Base-by-base conservation (phyloP, 75 land plant genomes). In the Picea glauca region DNA sequence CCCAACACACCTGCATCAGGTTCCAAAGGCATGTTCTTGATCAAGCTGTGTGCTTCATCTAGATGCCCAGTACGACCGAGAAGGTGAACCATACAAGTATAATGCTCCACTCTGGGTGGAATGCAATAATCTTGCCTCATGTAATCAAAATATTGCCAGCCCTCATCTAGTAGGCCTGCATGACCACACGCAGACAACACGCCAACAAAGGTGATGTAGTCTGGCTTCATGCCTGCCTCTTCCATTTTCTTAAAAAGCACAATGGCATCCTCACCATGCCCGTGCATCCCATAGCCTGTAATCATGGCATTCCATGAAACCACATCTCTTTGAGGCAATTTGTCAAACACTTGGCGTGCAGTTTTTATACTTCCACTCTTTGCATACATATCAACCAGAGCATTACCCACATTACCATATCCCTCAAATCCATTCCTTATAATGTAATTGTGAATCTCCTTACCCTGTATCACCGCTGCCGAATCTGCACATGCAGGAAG, bases 331-430 rank as follows among this genome's bases (percentile, higher is more conserved):
- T 79, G 62, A 35, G 59, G 15, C 61, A 77, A 67, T 54, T 30
- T 14, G 15, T 75, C 75, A 59, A 87, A 87, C 61, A 87, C 33
- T 3, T 15, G 17, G n/a, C 74, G 9, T 14, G 87, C 86, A 15
- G 14, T n/a, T 21, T 72, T 72, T n/a, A 87, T 81, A 14, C 13
- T 62, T 13, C 87, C 93, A 78, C 89, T 81, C 62, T 87, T 83
- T 3, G 83, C 88, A 82, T 91, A 91, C 77, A 86, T 61, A 68
- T 80, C 83, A 68, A 82, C 54, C 65, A 91, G 68, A 59, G 87
- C 77, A 75, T 81, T 91, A 35, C 81, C 58, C 1, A 86, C 74
- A 62, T 80, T 80, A 15, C 74, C 80, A 78, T 80, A 79, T 33
- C 62, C 46, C 13, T 62, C 72, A 33, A 82, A 66, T 56, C 60